These are phyloP conservation scores for Dictyostelium intermedium DNA, from an alignment of 78 protist species.

Conservation along the genomic window DNA sequence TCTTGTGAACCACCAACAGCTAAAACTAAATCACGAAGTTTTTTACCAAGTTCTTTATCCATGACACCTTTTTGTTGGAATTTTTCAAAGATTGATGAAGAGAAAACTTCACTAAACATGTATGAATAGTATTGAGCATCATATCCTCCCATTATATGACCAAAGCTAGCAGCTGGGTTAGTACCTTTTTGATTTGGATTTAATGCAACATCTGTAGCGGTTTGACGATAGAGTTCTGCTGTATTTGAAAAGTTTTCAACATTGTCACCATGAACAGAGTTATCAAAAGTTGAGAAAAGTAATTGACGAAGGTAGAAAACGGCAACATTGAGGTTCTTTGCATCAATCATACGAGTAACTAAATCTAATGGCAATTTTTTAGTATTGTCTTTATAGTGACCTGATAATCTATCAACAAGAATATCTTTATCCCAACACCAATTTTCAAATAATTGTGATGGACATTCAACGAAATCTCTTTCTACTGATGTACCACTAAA, in stretches of 20 bases:
- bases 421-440: slow-evolving; percentile 84
- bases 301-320: slow-evolving; percentile 25
- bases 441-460: slow-evolving; percentile 83
- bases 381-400: slow-evolving; percentile 48
- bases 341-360: neutral
- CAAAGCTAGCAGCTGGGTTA: slow-evolving; percentile 69
- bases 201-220: neutral
- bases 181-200: slow-evolving; percentile 57
- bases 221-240: neutral
- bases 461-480: slow-evolving; percentile 84
- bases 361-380: slow-evolving; percentile 17
- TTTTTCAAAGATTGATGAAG: slow-evolving; percentile 57
- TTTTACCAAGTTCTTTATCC: slow-evolving; percentile 46
- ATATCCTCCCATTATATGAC: slow-evolving; percentile 84
- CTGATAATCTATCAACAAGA: slow-evolving; percentile 30
- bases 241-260: neutral
- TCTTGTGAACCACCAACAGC: slow-evolving; percentile 85
- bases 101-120: slow-evolving; percentile 79
- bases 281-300: slow-evolving; percentile 43
- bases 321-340: slow-evolving; percentile 42
- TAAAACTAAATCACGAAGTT: slow-evolving; percentile 38
- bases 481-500: slow-evolving; percentile 81
- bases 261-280: neutral
- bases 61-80: slow-evolving; percentile 72
- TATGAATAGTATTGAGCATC: slow-evolving; percentile 92